Conservation (phyloP, 1,284 basidiomycete genomes). For the Mrakiaceae sp. region DNA sequence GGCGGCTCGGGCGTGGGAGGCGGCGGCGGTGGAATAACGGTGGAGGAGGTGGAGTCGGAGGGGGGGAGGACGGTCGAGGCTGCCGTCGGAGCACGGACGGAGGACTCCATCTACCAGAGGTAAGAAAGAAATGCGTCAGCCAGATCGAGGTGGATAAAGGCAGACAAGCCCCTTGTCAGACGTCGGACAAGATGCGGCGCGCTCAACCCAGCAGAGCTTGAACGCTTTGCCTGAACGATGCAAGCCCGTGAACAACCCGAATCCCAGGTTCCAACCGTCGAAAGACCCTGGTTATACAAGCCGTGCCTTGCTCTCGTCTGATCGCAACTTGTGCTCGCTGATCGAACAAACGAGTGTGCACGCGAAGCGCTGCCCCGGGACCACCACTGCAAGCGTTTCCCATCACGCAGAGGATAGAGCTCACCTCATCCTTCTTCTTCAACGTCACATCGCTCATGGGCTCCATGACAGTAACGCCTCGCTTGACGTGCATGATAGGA, state of each 20-base stretch:
- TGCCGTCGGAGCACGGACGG: background rate
- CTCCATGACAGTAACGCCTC: slow-evolving; percentile 80
- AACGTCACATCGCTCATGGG: slow-evolving; percentile 69
- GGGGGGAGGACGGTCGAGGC: slow-evolving; percentile 30
- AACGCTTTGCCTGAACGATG: background rate
- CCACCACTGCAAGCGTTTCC: background rate
- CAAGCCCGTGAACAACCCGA: background rate
- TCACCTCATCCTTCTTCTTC: slow-evolving; percentile 51
- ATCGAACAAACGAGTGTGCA: background rate
- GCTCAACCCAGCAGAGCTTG: background rate
- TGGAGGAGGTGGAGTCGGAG: slow-evolving; percentile 40
- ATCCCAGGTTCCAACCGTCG: no score
- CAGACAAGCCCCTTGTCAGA: no score
- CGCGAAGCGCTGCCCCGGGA: background rate
- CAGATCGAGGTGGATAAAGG: no score
- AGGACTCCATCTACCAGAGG: background rate
- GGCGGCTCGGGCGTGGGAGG: slow-evolving; percentile 33
- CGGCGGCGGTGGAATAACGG: slow-evolving; percentile 34
- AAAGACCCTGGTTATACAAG: no score
- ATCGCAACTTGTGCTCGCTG: background rate
- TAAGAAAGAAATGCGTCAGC: background rate
- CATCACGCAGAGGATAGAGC: slow-evolving; percentile 23
- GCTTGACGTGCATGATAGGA: slow-evolving; percentile 80
- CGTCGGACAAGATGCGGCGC: background rate
- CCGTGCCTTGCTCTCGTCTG: background rate